phyloP scores from a whole-genome alignment of 179 eudicot genomes.

The Beta macrorhiza region DNA sequence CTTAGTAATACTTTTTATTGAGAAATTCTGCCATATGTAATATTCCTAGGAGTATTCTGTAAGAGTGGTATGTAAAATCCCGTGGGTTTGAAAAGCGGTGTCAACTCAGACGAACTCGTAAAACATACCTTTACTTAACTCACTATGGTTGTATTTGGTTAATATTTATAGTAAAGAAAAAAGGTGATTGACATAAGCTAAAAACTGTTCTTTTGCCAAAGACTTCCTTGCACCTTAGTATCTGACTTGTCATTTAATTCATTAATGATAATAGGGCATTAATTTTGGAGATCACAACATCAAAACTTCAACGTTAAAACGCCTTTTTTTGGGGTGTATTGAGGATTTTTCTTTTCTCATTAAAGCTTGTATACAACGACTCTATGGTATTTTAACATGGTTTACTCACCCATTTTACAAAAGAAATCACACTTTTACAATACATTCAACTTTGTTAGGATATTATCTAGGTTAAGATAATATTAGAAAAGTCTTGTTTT shows the following conservation, averaged over 20 bases:
- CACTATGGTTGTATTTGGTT: conserved; percentile 11
- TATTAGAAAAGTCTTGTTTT: no score
- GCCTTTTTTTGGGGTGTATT: background rate
- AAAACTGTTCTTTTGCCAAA: background rate
- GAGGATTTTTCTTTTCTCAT: no score
- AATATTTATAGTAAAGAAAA: conserved; percentile 17
- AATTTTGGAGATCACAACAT: conserved; percentile 17
- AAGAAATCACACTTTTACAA: no score
- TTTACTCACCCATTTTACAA: no score
- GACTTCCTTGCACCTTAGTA: background rate
- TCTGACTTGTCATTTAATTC: conserved; percentile 13
- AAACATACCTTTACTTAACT: background rate
- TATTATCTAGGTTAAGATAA: no score
- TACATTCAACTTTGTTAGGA: no score
- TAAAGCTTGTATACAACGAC: no score
- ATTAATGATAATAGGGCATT: conserved; percentile 15
- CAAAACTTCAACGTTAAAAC: background rate
- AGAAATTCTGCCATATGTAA: background rate
- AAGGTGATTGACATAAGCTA: conserved; percentile 8
- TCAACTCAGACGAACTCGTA: conserved; percentile 16
- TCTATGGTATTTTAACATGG: no score
- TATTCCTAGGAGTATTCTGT: background rate
- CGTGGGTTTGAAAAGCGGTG: conserved; percentile 24
- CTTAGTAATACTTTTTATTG: background rate
- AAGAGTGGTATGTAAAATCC: conserved; percentile 12